A percentile compares a stretch with the other conserved stretches of the same genome.
Conservation (phyloP, 805 yeast species). For the Maudiozyma barnettii region DNA sequence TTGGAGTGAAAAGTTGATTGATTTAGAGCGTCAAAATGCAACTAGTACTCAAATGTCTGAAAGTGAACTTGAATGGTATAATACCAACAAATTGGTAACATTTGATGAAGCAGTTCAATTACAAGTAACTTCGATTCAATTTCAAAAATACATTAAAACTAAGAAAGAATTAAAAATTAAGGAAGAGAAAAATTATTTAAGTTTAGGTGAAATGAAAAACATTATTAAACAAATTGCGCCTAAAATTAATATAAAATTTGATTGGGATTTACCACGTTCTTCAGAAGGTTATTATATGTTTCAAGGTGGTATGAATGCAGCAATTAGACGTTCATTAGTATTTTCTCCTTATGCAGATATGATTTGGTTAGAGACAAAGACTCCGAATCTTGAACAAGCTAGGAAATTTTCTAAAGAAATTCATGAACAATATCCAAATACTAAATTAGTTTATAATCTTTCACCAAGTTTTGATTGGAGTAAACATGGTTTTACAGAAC, state of each 20-base stretch:
- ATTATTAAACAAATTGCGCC: slow-evolving; percentile 23
- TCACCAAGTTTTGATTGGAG: slow-evolving; percentile 56
- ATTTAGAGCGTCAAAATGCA: slow-evolving; percentile 35
- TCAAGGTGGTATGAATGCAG: slow-evolving; percentile 42
- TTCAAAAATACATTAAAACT: slow-evolving; percentile 21
- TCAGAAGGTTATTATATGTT: slow-evolving; percentile 47
- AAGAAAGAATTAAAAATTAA: slow-evolving; percentile 9
- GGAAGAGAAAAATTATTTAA: slow-evolving; percentile 21
- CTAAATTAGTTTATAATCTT: slow-evolving; percentile 50
- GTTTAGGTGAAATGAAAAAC: slow-evolving; percentile 14
- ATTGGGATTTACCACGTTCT: slow-evolving; percentile 54
- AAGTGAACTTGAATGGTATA: slow-evolving; percentile 41
- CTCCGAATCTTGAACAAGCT: slow-evolving; percentile 46
- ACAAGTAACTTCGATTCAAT: slow-evolving; percentile 13
- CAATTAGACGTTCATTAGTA: slow-evolving; percentile 43
- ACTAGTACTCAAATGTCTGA: slow-evolving; percentile 28
- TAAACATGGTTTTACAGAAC: slow-evolving; percentile 43
- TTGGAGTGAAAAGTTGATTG: slow-evolving; percentile 36
- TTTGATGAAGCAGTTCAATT: slow-evolving; percentile 41
- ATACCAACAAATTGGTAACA: slow-evolving; percentile 34
- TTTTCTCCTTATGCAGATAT: slow-evolving; percentile 53
- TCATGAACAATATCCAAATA: slow-evolving; percentile 40
- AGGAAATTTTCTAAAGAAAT: slow-evolving; percentile 37
- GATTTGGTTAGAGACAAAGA: slow-evolving; percentile 55
- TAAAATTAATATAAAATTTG: slow-evolving; percentile 34